Percentiles rank a stretch among this genome's conserved stretches.
These are phyloP conservation scores for Solanum virginianum DNA, from an alignment of 257 asterid genomes.

Conservation along the genomic window DNA sequence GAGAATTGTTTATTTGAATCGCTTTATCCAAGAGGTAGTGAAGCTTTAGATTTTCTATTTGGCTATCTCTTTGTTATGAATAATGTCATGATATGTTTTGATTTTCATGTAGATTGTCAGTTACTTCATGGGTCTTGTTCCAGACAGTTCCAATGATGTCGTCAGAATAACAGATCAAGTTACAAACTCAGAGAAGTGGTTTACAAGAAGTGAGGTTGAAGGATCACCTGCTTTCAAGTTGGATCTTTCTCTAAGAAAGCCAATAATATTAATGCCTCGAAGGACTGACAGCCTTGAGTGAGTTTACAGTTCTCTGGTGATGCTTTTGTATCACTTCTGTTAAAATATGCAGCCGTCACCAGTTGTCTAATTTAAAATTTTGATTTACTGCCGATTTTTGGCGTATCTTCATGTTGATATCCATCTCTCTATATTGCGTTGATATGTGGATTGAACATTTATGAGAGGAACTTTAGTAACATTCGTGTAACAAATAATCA, in stretches of 20 bases:
- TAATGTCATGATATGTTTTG: neutral
- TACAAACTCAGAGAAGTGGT: conserved; percentile 66
- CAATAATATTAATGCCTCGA: conserved; percentile 90
- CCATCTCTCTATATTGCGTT: neutral
- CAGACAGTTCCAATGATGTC: conserved; percentile 55
- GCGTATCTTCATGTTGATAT: neutral
- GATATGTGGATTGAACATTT: neutral
- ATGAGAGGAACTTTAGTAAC: neutral
- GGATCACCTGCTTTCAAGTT: conserved; percentile 93
- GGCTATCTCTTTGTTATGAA: neutral
- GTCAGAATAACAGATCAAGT: conserved; percentile 73
- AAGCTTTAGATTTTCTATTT: neutral
- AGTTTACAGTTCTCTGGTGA: conserved; percentile 16
- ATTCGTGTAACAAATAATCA: neutral
- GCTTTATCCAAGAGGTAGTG: conserved; percentile 86
- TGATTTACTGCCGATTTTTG: neutral
- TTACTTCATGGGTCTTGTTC: conserved; percentile 95
- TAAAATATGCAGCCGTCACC: neutral
- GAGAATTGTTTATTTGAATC: conserved; percentile 79
- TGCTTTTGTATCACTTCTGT: neutral
- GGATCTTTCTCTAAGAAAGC: conserved; percentile 82
- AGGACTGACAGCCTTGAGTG: conserved; percentile 81
- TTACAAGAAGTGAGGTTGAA: conserved; percentile 73
- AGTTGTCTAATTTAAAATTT: neutral
- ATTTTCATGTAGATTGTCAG: conserved; percentile 48